Base-by-base conservation (phyloP, 768 basidiomycete species). In the Tylopilus subfusipes region DNA sequence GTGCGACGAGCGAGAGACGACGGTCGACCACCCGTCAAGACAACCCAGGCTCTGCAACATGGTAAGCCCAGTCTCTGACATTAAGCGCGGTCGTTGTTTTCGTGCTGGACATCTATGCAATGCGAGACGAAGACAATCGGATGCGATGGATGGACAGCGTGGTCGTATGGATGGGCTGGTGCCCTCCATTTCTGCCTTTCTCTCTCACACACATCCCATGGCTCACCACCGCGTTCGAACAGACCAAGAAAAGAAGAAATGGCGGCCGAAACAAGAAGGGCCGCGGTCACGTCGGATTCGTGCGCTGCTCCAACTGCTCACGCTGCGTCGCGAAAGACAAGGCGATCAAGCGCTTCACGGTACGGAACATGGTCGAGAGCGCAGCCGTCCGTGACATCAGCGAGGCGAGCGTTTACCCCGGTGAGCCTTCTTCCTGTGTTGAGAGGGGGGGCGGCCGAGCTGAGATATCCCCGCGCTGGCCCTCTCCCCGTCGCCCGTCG, bases 231-330 rank as follows among this genome's bases (percentile, higher is more conserved):
- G 11, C 14, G 25, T 18, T 24, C 14, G 0, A 62, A 52, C 72
- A 96, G 95, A 98, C 94, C 65, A 96, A 95, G 83, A 97, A 98
- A 82, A 88, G 95, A 92, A 88, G 95, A 90, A 93, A 91, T 82
- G 88, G 88, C 72, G 97, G 96, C 64, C 93, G 97, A 68, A 98
- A 97, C 93, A 97, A 98, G 83, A 92, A 95, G 73, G 93, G 95
- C 68, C 93, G 97, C 70, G 97, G 96, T 74, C 94, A 97, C 76
- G 91, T 93, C 74, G 82, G 75, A 60, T 92, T 90, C 73, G 83
- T 99, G 71, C 90, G 97, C 68, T 99, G 97, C 83, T 95, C 94
- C 63, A 99, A 99, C 86, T 99, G 97, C 84, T 93, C 93, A 70
- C 90, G 97, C 64, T 94, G 92, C 73, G 94, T 97, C 55, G 88